Conservation (phyloP, 2,329 filamentous ascomycete genomes). For the Aspergillus ruber region DNA sequence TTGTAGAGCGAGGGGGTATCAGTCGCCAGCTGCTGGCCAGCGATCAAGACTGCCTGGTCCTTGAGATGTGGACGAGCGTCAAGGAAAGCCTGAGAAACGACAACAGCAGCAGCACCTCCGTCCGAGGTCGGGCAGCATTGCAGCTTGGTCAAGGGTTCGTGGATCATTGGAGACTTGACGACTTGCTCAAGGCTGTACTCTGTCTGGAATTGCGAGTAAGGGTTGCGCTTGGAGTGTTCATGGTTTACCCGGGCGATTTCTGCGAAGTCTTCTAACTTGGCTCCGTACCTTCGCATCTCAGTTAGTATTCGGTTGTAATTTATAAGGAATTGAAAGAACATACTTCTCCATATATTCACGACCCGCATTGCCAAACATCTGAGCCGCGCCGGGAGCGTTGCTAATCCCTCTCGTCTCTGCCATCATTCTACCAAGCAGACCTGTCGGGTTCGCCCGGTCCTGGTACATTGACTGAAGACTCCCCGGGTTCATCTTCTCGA, state of each 20-base stretch:
- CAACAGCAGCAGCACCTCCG: slow-evolving; percentile 77
- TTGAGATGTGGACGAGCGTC: slow-evolving; percentile 76
- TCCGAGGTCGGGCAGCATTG: slow-evolving; percentile 97
- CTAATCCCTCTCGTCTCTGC: slow-evolving; percentile 70
- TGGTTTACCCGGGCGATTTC: slow-evolving; percentile 94
- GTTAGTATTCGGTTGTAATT: not conserved
- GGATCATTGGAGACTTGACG: slow-evolving; percentile 67
- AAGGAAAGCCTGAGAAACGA: slow-evolving; percentile 85
- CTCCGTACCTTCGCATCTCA: slow-evolving; percentile 62
- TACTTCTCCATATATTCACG: slow-evolving; percentile 91
- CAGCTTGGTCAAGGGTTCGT: slow-evolving; percentile 87
- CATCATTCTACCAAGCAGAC: slow-evolving; percentile 71
- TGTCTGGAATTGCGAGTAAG: slow-evolving; percentile 95
- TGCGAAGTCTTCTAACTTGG: slow-evolving; percentile 77
- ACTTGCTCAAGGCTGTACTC: slow-evolving; percentile 86
- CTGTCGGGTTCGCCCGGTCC: slow-evolving; percentile 74
- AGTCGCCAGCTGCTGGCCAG: slow-evolving; percentile 80
- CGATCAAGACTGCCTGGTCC: slow-evolving; percentile 77
- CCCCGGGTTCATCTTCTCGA: slow-evolving; percentile 98
- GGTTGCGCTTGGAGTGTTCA: slow-evolving; percentile 82
- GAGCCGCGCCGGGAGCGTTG: slow-evolving; percentile 77
- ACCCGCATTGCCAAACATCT: slow-evolving; percentile 94
- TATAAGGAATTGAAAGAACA: slow-evolving; percentile 16
- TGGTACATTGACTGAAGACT: slow-evolving; percentile 76
- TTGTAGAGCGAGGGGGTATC: slow-evolving; percentile 77